Evolutionary conservation across 2,329 filamentous ascomycete genomes (phyloP), one percentile per base, ranked within the genome.

Genomic region (Claviceps purpurea): DNA sequence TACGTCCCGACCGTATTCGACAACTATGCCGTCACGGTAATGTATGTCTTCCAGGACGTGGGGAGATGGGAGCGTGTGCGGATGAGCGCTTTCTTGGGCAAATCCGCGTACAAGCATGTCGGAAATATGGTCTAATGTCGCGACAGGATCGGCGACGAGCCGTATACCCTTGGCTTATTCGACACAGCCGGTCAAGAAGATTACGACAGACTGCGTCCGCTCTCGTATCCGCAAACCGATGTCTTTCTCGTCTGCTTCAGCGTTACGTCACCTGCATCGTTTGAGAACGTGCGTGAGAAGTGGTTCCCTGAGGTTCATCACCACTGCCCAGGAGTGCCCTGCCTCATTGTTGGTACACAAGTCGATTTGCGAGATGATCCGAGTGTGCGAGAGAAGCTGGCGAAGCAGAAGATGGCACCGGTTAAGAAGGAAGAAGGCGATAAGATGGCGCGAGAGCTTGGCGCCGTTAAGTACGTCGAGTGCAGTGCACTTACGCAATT

Each of bases 101-200:
- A 22, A 47, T 3, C 1, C 2, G 11, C 18, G 11, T 38, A 20
- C 24, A 5, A 18, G 4, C 34, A 20, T 16, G 20, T 34, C 47
- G n/a, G 22, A 42, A 26, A n/a, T 13, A 18, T 50, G 11, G 16
- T 46, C 47, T 53, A 64, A 59, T 53, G 45, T n/a, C 18, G 45
- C 54, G 45, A 52, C 45, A 98, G 93, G 93, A 97, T 98, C 68
- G 93, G 93, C 59, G 93, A 97, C 69, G 93, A 98, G 72, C 93
- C 93, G 54, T 97, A 97, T 70, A 98, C 93, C 16, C 79, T 98
- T 47, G 93, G 93, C 54, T 79, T 98, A 30, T 98, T 97, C 67
- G 93, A 98, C 83, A 98, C 93, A 40, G 93, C 93, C 56, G 93
- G 93, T 70, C 93, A 98, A 75, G 93, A 98, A 78, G 91, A 98